These are phyloP conservation scores for Serendipita indica DNA, from an alignment of 768 basidiomycete genomes.

Conservation along the genomic window DNA sequence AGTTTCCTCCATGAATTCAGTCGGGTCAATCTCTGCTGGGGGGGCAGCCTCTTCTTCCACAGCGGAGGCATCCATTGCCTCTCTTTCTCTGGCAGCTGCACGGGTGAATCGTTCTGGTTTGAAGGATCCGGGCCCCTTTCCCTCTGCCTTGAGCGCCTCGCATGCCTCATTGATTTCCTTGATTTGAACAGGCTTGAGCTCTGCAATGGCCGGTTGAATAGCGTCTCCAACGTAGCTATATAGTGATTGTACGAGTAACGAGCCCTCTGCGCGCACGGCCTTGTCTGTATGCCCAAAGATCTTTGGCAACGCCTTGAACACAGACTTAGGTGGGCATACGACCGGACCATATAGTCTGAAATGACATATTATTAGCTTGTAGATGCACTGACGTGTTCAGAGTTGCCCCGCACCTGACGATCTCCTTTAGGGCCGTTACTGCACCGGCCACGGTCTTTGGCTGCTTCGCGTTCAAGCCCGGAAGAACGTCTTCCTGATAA, in stretches of 20 bases:
- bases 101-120: slow-evolving; percentile 71
- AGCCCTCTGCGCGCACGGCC: slow-evolving; percentile 85
- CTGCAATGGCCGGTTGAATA: slow-evolving; percentile 70
- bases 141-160: slow-evolving; percentile 67
- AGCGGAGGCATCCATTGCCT: slow-evolving; percentile 27
- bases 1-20: slow-evolving; percentile 64
- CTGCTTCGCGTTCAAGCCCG: slow-evolving; percentile 80
- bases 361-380: neutral
- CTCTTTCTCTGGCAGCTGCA: slow-evolving; percentile 50
- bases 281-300: slow-evolving; percentile 94
- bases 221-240: slow-evolving; percentile 79
- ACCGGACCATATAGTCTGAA: slow-evolving; percentile 65
- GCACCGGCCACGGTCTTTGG: slow-evolving; percentile 82
- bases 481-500: slow-evolving; percentile 56
- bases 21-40: slow-evolving; percentile 50
- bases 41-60: slow-evolving; percentile 26
- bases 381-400: neutral
- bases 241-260: slow-evolving; percentile 51
- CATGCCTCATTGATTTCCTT: slow-evolving; percentile 91
- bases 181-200: slow-evolving; percentile 92
- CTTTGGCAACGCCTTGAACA: slow-evolving; percentile 81
- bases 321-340: slow-evolving; percentile 53
- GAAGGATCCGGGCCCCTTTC: slow-evolving; percentile 66
- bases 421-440: slow-evolving; percentile 64
- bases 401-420: slow-evolving; percentile 48